Conservation (phyloP, 495 filamentous ascomycete genomes). For the Achaetomiella virescens region DNA sequence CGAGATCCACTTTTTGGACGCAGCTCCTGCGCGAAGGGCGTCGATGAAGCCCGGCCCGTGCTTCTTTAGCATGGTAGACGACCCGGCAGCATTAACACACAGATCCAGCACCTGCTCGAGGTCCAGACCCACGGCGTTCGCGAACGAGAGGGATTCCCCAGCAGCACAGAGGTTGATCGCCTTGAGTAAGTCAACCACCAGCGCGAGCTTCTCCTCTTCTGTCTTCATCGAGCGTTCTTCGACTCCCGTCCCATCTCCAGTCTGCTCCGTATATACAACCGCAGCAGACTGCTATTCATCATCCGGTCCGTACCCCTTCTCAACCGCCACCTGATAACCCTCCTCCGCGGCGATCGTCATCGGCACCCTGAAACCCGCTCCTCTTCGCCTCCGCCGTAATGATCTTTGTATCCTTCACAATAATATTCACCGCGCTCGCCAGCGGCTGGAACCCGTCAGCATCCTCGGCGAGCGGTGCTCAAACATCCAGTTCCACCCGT, state of each 20-base stretch:
- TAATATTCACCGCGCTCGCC: conserved; percentile 67
- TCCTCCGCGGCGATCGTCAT: conserved; percentile 66
- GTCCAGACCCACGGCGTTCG: conserved; percentile 55
- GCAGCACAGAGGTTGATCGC: conserved; percentile 61
- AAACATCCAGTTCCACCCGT: conserved; percentile 78
- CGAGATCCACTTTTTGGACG: conserved; percentile 11
- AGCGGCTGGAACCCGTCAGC: conserved; percentile 60
- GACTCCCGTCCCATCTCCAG: conserved; percentile 28
- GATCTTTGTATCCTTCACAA: conserved; percentile 75
- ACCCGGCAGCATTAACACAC: conserved; percentile 64
- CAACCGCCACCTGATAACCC: conserved; percentile 55
- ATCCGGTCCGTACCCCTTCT: conserved; percentile 55
- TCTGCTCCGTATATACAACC: conserved; percentile 50
- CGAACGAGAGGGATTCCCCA: conserved; percentile 62
- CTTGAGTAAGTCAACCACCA: conserved; percentile 55
- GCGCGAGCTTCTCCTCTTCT: conserved; percentile 39
- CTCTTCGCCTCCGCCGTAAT: conserved; percentile 63
- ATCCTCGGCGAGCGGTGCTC: conserved; percentile 67
- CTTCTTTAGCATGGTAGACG: conserved; percentile 55
- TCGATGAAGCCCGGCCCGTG: conserved; percentile 51
- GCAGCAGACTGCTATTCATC: conserved; percentile 68
- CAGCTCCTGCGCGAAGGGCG: conserved; percentile 27
- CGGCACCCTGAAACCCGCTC: conserved; percentile 58
- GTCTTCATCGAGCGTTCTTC: conserved; percentile 35
- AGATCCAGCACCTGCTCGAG: conserved; percentile 59